Evolutionary conservation across 371 early-diverging fungal genomes (phyloP).

Genomic region (Mucor mucedo): DNA sequence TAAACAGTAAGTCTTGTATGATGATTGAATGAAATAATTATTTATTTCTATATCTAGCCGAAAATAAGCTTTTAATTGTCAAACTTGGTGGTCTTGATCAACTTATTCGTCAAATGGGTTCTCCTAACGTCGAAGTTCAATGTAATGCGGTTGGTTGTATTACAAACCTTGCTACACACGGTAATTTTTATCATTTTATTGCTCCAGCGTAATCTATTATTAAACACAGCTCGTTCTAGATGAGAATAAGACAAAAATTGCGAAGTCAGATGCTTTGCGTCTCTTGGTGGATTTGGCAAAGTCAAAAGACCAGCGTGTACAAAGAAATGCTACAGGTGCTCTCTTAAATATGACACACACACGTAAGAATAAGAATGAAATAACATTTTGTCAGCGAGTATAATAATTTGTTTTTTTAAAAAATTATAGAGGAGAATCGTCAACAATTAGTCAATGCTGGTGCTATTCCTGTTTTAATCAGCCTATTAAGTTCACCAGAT

Average conservation of each 20-base stretch:
- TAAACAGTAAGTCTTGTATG: conserved; percentile 65
- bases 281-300: conserved; percentile 80
- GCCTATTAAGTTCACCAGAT: conserved; percentile 79
- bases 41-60: conserved; percentile 39
- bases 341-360: conserved; percentile 95
- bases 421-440: conserved; percentile 71
- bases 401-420: conserved; percentile 5
- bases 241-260: conserved; percentile 88
- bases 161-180: conserved; percentile 90
- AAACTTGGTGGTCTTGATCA: conserved; percentile 87
- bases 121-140: conserved; percentile 88
- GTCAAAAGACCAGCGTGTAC: conserved; percentile 87
- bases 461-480: conserved; percentile 84
- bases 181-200: conserved; percentile 40
- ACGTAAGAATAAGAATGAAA: conserved; percentile 34
- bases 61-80: conserved; percentile 87
- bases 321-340: conserved; percentile 92
- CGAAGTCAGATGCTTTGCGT: conserved; percentile 82
- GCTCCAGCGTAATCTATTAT: not conserved
- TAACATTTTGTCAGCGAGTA: too few relatives aligned
- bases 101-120: conserved; percentile 87
- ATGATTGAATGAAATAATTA: not conserved
- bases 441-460: conserved; percentile 86
- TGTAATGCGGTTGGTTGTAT: conserved; percentile 96
- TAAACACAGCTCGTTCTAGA: conserved; percentile 49